Base-by-base conservation (phyloP, 225 moss, liverwort and hornwort species). In the Pleurozium schreberi region DNA sequence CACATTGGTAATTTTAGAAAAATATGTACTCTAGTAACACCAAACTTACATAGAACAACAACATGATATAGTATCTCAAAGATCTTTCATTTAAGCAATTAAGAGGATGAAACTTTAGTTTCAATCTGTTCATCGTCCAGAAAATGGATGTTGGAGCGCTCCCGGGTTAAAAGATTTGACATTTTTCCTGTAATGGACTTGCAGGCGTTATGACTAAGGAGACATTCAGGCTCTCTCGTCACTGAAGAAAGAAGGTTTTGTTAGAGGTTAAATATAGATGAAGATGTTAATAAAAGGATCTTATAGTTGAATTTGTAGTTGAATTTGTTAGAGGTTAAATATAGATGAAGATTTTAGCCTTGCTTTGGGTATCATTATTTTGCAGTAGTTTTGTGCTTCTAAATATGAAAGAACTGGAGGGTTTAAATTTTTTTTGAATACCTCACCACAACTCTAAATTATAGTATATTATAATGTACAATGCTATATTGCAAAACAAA, bases 181-280 rank as follows among this genome's bases (percentile, higher is more conserved):
- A 36, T 66, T 36, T 88, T 73, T 43, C 58, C 59, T 86, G 59
- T 71, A 60, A 49, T 84, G 53, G 34, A 50, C 74, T 71, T 87
- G 88, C 93, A 91, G 93, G 93, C 84, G 47, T 93, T 80, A 68
- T 64, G 86, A 88, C 69, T 70, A 84, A 36, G 67, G 84, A 88
- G 88, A 73, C 77, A 52, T 82, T n/a, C n/a, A n/a, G n/a, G 81
- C 30, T 69, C 87, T 81, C 71, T 87, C 80, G 80, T 87, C 68
- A 89, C 80, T 85, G 65, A 42, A 71, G 73, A 77, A 71, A 71
- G 88, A 86, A 60, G 82, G 27, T n/a, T 70, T 70, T 42, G 2
- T 42, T 43, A 43, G 1, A 43, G 26, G 27, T 15, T 27, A 26
- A 23, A 42, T 26, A 40, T 68, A n/a, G 0, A n/a, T 68, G n/a